These are phyloP conservation scores for Claviceps lovelessii DNA, from an alignment of 2,329 filamentous ascomycete genomes.

Conservation along the genomic window DNA sequence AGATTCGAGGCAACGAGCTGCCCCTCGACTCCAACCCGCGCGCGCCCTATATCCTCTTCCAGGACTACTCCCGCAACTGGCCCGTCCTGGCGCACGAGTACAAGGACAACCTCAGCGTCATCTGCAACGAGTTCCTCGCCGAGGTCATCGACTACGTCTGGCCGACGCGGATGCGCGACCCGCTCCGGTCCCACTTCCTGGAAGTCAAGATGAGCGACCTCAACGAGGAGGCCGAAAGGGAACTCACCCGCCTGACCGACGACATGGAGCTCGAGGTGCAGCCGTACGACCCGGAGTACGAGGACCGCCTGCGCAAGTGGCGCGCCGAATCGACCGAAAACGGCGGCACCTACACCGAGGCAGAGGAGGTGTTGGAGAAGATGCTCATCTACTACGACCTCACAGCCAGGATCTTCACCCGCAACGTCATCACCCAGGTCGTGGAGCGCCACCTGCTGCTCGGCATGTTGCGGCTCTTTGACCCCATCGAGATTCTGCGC, in stretches of 20 bases:
- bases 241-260: constrained; percentile 31
- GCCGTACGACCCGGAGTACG: constrained; percentile 39
- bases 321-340: constrained; percentile 27
- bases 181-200: constrained; percentile 33
- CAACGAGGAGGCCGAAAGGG: constrained; percentile 30
- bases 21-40: constrained; percentile 38
- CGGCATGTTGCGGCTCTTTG: constrained; percentile 37
- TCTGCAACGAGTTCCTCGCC: constrained; percentile 38
- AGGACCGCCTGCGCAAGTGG: constrained; percentile 34
- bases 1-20: constrained; percentile 38
- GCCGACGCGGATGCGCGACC: constrained; percentile 37
- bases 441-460: constrained; percentile 36
- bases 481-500: constrained; percentile 35
- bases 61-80: constrained; percentile 39
- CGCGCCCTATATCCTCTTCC: constrained; percentile 39
- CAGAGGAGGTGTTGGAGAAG: constrained; percentile 39
- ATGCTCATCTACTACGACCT: constrained; percentile 43
- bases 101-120: constrained; percentile 39
- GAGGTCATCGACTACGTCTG: constrained; percentile 37
- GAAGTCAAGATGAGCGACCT: constrained; percentile 33
- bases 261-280: constrained; percentile 40
- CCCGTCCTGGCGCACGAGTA: constrained; percentile 37
- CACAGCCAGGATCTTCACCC: constrained; percentile 36
- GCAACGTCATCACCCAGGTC: constrained; percentile 38
- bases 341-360: constrained; percentile 33